Evolutionary conservation across 768 basidiomycete genomes (phyloP), one percentile per base, ranked within the genome.

Genomic region (Boletus reticulatus): DNA sequence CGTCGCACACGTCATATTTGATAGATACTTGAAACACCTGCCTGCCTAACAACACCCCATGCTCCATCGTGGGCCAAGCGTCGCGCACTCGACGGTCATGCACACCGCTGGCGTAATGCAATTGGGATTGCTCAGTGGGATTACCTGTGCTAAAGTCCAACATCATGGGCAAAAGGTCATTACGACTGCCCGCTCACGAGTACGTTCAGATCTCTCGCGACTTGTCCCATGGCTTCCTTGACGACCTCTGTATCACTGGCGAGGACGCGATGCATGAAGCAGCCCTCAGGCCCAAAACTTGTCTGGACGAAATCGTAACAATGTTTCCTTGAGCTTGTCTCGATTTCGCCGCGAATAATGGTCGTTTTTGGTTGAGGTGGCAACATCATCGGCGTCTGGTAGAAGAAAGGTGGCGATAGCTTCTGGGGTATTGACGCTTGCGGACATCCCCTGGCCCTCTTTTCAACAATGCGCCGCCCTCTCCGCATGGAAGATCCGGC

Each of bases 201-300:
- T 2, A 62, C 61, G 56, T 84, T 88, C 43, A 92, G 62, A 19
- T 77, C 78, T 55, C 88, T 75, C 12, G 78, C 85, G 6, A 92
- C 83, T 34, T 80, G 78, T 6, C 83, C 86, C 19, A 86, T 83
- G 0, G 77, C 86, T 58, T 87, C 83, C 48, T 73, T 73, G 4
- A 88, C 84, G 16, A 58, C 65, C 42, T 77, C 78, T 62, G 63
- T 68, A 22, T 91, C 86, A 13, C 61, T 62, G 32, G 74, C 72
- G 42, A 60, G 63, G 7, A 89, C 75, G 6, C 76, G 74, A 47
- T 67, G 66, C 79, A 89, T 82, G 46, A 90, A 72, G 34, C 89
- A 78, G 19, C 89, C 87, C 66, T 91, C 87, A 51, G n/a, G n/a
- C n/a, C n/a, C n/a, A n/a, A n/a, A 90, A 90, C 67, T 91, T 91